Conservation (phyloP, 1,284 basidiomycete genomes). For the Wolfiporia cocos region DNA sequence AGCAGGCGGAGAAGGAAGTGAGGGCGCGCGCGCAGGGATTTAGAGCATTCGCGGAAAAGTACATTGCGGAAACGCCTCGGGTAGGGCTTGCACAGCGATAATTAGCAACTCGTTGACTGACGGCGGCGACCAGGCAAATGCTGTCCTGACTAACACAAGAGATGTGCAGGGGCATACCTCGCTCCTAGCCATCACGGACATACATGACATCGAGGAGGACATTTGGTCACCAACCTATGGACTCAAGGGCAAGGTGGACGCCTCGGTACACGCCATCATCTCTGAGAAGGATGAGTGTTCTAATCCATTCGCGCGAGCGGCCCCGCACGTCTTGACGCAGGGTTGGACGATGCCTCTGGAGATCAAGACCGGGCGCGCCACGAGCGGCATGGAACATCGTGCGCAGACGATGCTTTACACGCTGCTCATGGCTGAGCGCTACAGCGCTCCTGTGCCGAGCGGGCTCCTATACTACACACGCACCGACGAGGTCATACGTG, state of each 20-base stretch:
- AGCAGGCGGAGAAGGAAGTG: conserved; percentile 61
- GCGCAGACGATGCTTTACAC: conserved; percentile 99
- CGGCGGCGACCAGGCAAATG: conserved; percentile 43
- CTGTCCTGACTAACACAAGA: conserved; percentile 60
- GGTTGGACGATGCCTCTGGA: conserved; percentile 73
- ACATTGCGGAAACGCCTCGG: conserved; percentile 56
- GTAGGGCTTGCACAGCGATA: conserved; percentile 27
- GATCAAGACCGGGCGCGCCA: conserved; percentile 88
- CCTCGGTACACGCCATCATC: conserved; percentile 72
- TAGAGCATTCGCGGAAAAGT: conserved; percentile 56
- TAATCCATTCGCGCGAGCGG: conserved; percentile 18
- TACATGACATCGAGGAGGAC: conserved; percentile 93
- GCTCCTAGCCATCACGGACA: conserved; percentile 63
- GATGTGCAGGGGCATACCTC: conserved; percentile 39
- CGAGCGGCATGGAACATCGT: conserved; percentile 84
- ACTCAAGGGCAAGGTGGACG: conserved; percentile 94
- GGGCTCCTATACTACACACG: conserved; percentile 96
- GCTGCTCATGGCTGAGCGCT: conserved; percentile 85
- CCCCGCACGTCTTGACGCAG: conserved; percentile 9
- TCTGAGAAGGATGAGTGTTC: conserved; percentile 30
- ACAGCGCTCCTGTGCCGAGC: conserved; percentile 62
- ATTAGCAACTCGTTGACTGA: conserved; percentile 6
- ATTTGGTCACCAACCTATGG: conserved; percentile 96
- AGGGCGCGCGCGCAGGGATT: conserved; percentile 57
- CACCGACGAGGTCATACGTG: conserved; percentile 80